Base-by-base conservation (phyloP, 2,329 filamentous ascomycete genomes). In the Fusarium euwallaceae region DNA sequence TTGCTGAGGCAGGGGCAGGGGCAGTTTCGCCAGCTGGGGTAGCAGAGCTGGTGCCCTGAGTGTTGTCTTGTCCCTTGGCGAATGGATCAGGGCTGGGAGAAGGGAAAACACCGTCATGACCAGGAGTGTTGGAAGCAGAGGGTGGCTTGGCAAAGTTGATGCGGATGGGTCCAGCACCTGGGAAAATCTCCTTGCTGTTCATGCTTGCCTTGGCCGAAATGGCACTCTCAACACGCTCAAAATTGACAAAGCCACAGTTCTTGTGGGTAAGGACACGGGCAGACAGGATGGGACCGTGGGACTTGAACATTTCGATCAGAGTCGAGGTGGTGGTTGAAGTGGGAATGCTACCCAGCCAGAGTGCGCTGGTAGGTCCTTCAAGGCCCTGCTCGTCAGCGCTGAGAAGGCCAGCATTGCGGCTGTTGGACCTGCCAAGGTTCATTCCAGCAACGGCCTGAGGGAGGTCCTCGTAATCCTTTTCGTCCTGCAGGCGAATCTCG, bases 191-290 rank as follows among this genome's bases (percentile, higher is more conserved):
- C 84, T 98, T 98, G 79, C 95, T 95, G 79, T 98, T 98, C 84
- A 98, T 92, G 80, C 92, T 89, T 16, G 92, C 92, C 82, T 96
- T 97, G 17, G 97, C 97, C 70, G 94, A 92, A 43, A 98, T 92
- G 66, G 97, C 97, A 81, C 95, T 97, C 75, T 98, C 95, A 34
- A 97, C 86, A 69, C 91, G 92, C 83, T 98, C 95, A 80, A 98
- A 99, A 83, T 99, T 99, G 81, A 99, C 96, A 78, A 99, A 99
- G 4, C 96, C 97, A 81, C 97, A 99, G 84, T 98, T 98, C 88
- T 99, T 99, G 87, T 99, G 95, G 1, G 97, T 98, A 71, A 99
- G 88, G 6, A 99, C 97, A 74, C 97, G 91, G 32, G 95, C 96
- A 4, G 96, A 98, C 75, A 97, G 89, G 73, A 99, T 98, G 4